Percentiles rank a stretch among this genome's conserved stretches.
Conservation (phyloP, 148 eudicot genomes). For the Cornus suecica region DNA sequence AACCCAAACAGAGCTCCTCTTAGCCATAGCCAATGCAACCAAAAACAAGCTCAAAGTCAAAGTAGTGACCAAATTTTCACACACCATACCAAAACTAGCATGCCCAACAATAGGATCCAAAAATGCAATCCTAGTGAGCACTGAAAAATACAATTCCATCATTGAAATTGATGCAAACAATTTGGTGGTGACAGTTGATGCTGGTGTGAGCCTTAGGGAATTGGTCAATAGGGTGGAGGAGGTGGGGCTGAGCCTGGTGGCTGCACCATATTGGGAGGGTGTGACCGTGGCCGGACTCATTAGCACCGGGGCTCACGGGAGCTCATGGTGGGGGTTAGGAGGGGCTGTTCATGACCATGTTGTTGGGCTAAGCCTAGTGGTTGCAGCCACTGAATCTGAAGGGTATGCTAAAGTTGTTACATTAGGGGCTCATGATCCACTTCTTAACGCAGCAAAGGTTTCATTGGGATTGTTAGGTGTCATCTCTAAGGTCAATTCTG, state of each 20-base stretch:
- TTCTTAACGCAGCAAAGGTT: constrained; percentile 60
- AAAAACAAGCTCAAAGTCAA: constrained; percentile 45
- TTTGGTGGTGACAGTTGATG: constrained; percentile 54
- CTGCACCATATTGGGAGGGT: constrained; percentile 92
- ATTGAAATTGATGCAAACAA: constrained; percentile 37
- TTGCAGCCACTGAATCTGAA: constrained; percentile 33
- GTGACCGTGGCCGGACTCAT: constrained; percentile 62
- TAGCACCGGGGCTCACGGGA: constrained; percentile 76
- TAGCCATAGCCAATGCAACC: constrained; percentile 55
- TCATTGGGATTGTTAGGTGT: constrained; percentile 84
- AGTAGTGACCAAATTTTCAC: constrained; percentile 66
- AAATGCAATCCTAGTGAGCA: constrained; percentile 49
- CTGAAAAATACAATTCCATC: constrained; percentile 35
- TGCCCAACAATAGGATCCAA: constrained; percentile 39
- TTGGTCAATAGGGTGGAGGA: constrained; percentile 50
- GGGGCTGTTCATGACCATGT: constrained; percentile 86
- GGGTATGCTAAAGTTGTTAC: constrained; percentile 62
- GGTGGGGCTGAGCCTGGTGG: constrained; percentile 57
- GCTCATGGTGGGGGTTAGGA: constrained; percentile 90
- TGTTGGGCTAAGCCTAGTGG: constrained; percentile 50
- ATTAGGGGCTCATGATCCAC: constrained; percentile 33
- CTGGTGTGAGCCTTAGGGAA: constrained; percentile 59
- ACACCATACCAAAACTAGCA: constrained; percentile 73
- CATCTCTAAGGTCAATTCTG: constrained; percentile 61
- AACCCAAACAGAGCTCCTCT: constrained; percentile 50